Evolutionary conservation across 805 yeast species (phyloP).

Genomic region (Sungouiella blattae): DNA sequence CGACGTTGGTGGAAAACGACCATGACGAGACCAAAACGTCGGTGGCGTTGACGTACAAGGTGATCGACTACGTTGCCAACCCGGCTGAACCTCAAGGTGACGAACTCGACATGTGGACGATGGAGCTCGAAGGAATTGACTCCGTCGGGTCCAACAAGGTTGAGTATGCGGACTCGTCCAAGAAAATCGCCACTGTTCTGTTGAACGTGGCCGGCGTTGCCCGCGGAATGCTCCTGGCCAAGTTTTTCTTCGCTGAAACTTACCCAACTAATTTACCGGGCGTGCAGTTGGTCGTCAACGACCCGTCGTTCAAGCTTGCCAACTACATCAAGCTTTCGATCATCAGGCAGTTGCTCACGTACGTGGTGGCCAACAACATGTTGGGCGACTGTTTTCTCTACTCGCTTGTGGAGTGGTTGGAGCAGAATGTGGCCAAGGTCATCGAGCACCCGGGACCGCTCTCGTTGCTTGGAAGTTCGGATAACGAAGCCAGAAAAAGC

Average conservation of each 20-base stretch:
- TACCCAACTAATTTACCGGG: slow-evolving; percentile 77
- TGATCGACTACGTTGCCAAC: slow-evolving; percentile 17
- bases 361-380: slow-evolving; percentile 40
- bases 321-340: slow-evolving; percentile 65
- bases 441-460: slow-evolving; percentile 77
- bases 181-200: slow-evolving; percentile 7
- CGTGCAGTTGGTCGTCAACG: slow-evolving; percentile 44
- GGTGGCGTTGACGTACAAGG: slow-evolving; percentile 43
- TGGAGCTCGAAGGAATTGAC: slow-evolving; percentile 67
- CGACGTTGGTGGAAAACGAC: slow-evolving; percentile 39
- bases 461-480: slow-evolving; percentile 6
- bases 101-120: slow-evolving; percentile 55
- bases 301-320: slow-evolving; percentile 53
- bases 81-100: slow-evolving; percentile 19
- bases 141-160: slow-evolving; percentile 55
- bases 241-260: slow-evolving; percentile 23
- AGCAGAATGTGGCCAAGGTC: slow-evolving; percentile 53
- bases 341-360: slow-evolving; percentile 42
- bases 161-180: slow-evolving; percentile 20
- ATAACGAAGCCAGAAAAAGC: background rate
- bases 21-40: slow-evolving; percentile 51
- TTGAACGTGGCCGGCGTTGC: slow-evolving; percentile 8
- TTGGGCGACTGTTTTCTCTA: slow-evolving; percentile 71
- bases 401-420: slow-evolving; percentile 74
- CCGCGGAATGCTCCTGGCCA: slow-evolving; percentile 15